These are phyloP conservation scores for Sporothrix sp. DNA, from an alignment of 2,329 filamentous ascomycete species.

Conservation along the genomic window DNA sequence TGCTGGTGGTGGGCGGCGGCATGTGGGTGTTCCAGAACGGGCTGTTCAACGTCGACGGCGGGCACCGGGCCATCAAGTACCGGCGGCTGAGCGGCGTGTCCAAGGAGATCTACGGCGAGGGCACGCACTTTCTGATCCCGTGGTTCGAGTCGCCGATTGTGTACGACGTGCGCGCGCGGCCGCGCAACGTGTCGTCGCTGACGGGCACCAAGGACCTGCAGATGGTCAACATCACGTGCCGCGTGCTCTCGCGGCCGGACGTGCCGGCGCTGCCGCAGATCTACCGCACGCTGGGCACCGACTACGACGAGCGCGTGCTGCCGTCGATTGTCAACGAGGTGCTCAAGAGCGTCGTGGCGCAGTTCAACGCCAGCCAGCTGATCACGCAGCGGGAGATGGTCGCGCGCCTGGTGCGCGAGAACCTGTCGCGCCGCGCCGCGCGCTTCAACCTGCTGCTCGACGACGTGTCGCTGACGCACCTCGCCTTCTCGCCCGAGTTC, in stretches of 20 bases:
- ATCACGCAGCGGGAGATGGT: conserved; percentile 99
- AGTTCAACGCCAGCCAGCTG: conserved; percentile 96
- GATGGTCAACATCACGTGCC: conserved; percentile 97
- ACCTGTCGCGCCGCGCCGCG: conserved; percentile 79
- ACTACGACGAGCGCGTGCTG: conserved; percentile 97
- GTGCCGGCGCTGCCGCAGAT: conserved; percentile 91
- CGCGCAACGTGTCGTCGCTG: conserved; percentile 89
- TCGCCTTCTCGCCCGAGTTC: conserved; percentile 65
- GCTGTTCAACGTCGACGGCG: conserved; percentile 84
- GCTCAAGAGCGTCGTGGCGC: conserved; percentile 94
- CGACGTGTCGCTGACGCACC: conserved; percentile 87
- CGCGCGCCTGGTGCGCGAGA: conserved; percentile 81
- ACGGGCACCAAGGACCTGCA: conserved; percentile 98
- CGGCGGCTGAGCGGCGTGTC: conserved; percentile 82
- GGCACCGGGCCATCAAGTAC: conserved; percentile 98
- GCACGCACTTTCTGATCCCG: conserved; percentile 86
- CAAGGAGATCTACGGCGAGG: conserved; percentile 95
- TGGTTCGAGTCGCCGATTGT: conserved; percentile 97
- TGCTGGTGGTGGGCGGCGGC: conserved; percentile 38
- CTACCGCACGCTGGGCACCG: conserved; percentile 95
- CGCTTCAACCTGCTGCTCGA: conserved; percentile 96
- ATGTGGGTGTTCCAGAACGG: conserved; percentile 47
- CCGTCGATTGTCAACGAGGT: conserved; percentile 99
- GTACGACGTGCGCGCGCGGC: conserved; percentile 97
- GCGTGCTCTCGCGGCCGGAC: conserved; percentile 89